Conservation (phyloP, 345 rosid species). For the Trapa incisa region DNA sequence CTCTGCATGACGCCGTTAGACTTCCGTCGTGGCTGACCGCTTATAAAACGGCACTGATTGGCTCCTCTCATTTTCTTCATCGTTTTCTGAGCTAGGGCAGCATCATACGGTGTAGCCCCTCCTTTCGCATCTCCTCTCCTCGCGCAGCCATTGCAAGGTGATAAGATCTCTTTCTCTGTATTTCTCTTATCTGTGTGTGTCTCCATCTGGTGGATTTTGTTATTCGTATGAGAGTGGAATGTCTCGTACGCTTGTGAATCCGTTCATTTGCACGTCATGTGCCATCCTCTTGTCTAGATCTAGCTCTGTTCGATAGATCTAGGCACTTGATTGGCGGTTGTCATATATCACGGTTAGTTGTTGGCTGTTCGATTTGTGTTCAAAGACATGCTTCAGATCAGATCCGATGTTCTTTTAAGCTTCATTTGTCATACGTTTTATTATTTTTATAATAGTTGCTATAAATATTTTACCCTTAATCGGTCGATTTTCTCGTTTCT, state of each 20-base stretch:
- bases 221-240: not conserved
- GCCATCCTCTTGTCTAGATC: not conserved
- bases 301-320: not conserved
- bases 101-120: not conserved
- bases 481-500: not conserved
- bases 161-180: not conserved
- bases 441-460: not conserved
- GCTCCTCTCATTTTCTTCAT: not conserved
- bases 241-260: not conserved
- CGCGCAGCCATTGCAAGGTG: not conserved
- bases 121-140: not conserved
- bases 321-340: not conserved
- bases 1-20: constrained; percentile 4
- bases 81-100: constrained; percentile 1
- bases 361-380: not conserved
- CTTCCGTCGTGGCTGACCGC: not conserved
- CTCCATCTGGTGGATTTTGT: not conserved
- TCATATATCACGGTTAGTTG: not conserved
- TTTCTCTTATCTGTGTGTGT: too few relatives aligned
- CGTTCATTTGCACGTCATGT: not conserved
- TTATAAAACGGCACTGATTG: not conserved
- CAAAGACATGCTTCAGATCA: not conserved
- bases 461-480: not conserved
- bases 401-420: not conserved
- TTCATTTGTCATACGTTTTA: not conserved